phyloP scores from a whole-genome alignment of 2,329 filamentous ascomycete genomes.

The Pyrenochaeta sp. region DNA sequence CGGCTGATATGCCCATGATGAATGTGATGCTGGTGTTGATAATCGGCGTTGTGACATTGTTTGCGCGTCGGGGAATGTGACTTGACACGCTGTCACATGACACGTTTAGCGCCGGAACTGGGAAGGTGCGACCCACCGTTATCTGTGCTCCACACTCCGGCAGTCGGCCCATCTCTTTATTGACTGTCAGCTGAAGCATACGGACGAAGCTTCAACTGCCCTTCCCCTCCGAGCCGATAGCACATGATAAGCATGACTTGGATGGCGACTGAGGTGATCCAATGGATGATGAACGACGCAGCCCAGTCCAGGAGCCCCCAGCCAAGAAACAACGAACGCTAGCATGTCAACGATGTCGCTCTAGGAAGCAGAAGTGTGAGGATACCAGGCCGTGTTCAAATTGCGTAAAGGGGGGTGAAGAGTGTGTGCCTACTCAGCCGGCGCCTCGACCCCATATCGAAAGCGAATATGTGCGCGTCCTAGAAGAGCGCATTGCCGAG shows the following conservation, averaged over 20 bases:
- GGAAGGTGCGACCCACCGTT: neutral
- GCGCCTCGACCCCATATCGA: constrained; percentile 19
- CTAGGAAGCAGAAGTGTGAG: constrained; percentile 35
- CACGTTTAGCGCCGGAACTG: neutral
- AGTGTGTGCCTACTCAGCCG: constrained; percentile 59
- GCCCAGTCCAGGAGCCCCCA: constrained; percentile 13
- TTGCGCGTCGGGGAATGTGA: neutral
- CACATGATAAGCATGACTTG: neutral
- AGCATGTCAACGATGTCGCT: constrained; percentile 65
- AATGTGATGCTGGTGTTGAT: too few species aligned
- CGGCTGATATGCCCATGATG: too few species aligned
- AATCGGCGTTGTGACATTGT: too few species aligned
- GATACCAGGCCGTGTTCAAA: constrained; percentile 48
- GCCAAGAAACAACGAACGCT: constrained; percentile 23
- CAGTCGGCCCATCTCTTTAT: neutral
- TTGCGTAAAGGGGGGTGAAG: constrained; percentile 81
- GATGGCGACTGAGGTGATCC: neutral
- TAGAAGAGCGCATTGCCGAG: constrained; percentile 26
- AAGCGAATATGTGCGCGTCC: constrained; percentile 26
- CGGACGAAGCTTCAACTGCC: neutral
- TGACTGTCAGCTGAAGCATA: neutral
- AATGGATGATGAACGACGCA: constrained; percentile 15
- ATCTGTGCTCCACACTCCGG: neutral
- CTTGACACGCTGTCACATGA: neutral
- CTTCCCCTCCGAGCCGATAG: neutral